Evolutionary conservation across 495 filamentous ascomycete genomes (phyloP).

Genomic region (Podospora pseudopauciseta): DNA sequence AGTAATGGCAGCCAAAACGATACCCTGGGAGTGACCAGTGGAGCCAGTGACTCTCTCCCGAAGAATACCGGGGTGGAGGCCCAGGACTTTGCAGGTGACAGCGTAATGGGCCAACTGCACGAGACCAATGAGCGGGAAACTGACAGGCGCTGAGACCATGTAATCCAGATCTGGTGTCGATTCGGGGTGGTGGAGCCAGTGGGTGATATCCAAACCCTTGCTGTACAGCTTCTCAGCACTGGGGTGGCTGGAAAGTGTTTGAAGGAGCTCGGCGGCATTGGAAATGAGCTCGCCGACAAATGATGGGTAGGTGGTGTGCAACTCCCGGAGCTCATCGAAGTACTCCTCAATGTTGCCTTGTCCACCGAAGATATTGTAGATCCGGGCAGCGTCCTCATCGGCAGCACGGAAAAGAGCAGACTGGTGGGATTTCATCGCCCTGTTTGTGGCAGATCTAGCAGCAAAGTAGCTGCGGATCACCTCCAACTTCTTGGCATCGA

Average conservation of each 20-base stretch:
- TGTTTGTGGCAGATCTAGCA: constrained; percentile 74
- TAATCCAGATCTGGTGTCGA: constrained; percentile 92
- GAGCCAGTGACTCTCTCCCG: constrained; percentile 77
- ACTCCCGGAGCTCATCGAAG: constrained; percentile 90
- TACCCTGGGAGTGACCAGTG: constrained; percentile 95
- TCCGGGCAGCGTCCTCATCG: constrained; percentile 66
- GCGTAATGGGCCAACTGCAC: constrained; percentile 92
- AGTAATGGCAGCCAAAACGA: constrained; percentile 90
- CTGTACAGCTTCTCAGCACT: constrained; percentile 90
- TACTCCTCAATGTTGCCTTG: constrained; percentile 99
- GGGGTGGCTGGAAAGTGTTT: constrained; percentile 76
- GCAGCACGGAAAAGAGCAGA: constrained; percentile 90
- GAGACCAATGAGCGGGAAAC: constrained; percentile 91
- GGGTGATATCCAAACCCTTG: constrained; percentile 89
- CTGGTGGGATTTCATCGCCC: constrained; percentile 81
- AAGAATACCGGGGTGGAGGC: constrained; percentile 79
- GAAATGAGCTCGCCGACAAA: constrained; percentile 82
- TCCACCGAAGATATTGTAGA: constrained; percentile 96
- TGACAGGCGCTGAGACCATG: constrained; percentile 93
- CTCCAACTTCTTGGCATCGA: constrained; percentile 79
- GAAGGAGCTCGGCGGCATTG: constrained; percentile 75
- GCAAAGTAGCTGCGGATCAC: constrained; percentile 87
- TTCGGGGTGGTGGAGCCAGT: constrained; percentile 84
- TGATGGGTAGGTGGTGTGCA: constrained; percentile 84
- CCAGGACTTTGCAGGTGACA: constrained; percentile 85